phyloP scores from a whole-genome alignment of 345 rosid genomes.

The Salix udensis region DNA sequence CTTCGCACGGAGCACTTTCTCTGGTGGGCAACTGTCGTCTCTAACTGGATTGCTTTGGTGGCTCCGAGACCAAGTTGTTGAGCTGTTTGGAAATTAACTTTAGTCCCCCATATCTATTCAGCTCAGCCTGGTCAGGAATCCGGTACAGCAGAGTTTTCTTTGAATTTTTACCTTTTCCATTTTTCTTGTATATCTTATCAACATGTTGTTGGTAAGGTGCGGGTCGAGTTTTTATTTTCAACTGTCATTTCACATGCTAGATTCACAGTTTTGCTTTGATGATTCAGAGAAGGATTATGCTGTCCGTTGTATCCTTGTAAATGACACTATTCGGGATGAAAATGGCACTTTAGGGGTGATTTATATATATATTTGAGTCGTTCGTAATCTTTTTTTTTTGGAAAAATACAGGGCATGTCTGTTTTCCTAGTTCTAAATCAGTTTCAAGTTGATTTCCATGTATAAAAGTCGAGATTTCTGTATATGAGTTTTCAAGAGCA shows the following conservation, averaged over 20 bases:
- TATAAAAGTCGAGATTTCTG: not conserved
- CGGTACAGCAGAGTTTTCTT: slow-evolving; percentile 3
- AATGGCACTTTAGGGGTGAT: slow-evolving; percentile 7
- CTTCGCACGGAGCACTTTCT: not conserved
- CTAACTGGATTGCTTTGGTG: slow-evolving; percentile 12
- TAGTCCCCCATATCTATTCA: not conserved
- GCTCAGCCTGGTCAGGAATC: slow-evolving; percentile 1
- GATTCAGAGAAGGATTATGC: not conserved
- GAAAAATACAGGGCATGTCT: not conserved
- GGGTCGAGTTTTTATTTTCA: not conserved
- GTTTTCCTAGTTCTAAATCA: not conserved
- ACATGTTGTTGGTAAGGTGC: slow-evolving; percentile 16
- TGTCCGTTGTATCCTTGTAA: slow-evolving; percentile 21
- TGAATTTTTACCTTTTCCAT: not conserved
- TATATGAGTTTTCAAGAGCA: not conserved
- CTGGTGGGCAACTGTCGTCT: not conserved
- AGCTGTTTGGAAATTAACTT: slow-evolving; percentile 4
- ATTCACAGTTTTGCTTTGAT: slow-evolving; percentile 18
- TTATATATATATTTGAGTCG: not conserved
- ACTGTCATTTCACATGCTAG: slow-evolving; percentile 10
- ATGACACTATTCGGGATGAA: slow-evolving; percentile 18
- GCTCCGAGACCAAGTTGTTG: slow-evolving; percentile 6
- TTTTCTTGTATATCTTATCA: slow-evolving; percentile 16
- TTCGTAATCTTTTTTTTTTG: not conserved
- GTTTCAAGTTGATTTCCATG: not conserved